phyloP scores from a whole-genome alignment of 2,329 filamentous ascomycete genomes.

The Bipolaris sorokiniana region DNA sequence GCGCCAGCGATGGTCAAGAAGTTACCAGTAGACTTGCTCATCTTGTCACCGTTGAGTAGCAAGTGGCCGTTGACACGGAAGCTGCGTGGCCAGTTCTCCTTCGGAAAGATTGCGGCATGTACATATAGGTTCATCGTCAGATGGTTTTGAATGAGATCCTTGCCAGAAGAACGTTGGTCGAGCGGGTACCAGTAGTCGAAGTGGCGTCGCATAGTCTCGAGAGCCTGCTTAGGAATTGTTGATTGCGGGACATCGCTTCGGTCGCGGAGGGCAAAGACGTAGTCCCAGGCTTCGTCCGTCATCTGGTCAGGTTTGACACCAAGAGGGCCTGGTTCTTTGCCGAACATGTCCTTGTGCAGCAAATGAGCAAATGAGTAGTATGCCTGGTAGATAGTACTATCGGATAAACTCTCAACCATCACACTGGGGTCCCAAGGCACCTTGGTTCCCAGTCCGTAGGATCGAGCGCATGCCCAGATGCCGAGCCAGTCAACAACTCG shows the following conservation, averaged over 20 bases:
- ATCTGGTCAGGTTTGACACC: conserved; percentile 80
- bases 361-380: conserved; percentile 67
- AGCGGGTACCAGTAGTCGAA: conserved; percentile 98
- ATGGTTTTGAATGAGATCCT: conserved; percentile 76
- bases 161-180: conserved; percentile 85
- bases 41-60: conserved; percentile 96
- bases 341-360: conserved; percentile 86
- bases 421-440: conserved; percentile 92
- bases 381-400: conserved; percentile 90
- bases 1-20: conserved; percentile 90
- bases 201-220: conserved; percentile 83
- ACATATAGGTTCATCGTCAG: conserved; percentile 96
- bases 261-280: conserved; percentile 81
- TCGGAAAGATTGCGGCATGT: conserved; percentile 86
- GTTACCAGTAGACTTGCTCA: conserved; percentile 97
- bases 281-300: conserved; percentile 96
- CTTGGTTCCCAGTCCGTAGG: conserved; percentile 90
- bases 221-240: conserved; percentile 73
- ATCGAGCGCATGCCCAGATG: conserved; percentile 86
- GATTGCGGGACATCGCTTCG: conserved; percentile 71
- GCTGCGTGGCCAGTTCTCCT: conserved; percentile 85
- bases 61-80: conserved; percentile 92
- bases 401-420: conserved; percentile 89
- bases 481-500: conserved; percentile 87
- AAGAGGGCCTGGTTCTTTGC: conserved; percentile 57